These are phyloP conservation scores for Sporothrix brunneoviolacea DNA, from an alignment of 2,329 filamentous ascomycete species.

Conservation along the genomic window DNA sequence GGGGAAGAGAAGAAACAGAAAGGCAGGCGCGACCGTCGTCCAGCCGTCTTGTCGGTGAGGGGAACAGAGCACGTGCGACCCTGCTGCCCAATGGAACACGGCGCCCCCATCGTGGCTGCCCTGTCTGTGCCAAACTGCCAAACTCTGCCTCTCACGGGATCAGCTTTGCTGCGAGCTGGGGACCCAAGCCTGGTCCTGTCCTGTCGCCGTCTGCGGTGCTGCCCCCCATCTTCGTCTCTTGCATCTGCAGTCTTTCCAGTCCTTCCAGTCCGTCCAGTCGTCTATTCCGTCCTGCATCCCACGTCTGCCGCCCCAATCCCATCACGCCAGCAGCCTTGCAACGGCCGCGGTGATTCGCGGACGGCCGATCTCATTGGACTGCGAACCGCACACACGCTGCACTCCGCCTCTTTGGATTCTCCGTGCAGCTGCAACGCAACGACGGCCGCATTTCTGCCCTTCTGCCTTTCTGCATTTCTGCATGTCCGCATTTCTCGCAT, in stretches of 20 bases:
- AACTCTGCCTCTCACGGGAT: conserved; percentile 7
- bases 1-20: neutral
- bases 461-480: no score
- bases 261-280: no score
- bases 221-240: neutral
- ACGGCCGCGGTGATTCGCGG: neutral
- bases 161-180: no score
- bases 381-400: no score
- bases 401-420: no score
- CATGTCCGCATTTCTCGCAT: no score
- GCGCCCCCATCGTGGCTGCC: conserved; percentile 4
- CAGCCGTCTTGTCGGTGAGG: neutral
- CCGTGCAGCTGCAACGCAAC: no score
- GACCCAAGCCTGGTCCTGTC: no score
- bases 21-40: neutral
- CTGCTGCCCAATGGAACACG: neutral
- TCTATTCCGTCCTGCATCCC: neutral
- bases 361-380: no score
- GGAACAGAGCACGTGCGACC: neutral
- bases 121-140: neutral
- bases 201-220: neutral
- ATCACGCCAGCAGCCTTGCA: conserved; percentile 3
- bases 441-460: no score
- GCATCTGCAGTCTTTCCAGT: neutral
- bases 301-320: neutral